Evolutionary conservation across 2,329 filamentous ascomycete species (phyloP).

Genomic region (Paecilomyces fulvus): DNA sequence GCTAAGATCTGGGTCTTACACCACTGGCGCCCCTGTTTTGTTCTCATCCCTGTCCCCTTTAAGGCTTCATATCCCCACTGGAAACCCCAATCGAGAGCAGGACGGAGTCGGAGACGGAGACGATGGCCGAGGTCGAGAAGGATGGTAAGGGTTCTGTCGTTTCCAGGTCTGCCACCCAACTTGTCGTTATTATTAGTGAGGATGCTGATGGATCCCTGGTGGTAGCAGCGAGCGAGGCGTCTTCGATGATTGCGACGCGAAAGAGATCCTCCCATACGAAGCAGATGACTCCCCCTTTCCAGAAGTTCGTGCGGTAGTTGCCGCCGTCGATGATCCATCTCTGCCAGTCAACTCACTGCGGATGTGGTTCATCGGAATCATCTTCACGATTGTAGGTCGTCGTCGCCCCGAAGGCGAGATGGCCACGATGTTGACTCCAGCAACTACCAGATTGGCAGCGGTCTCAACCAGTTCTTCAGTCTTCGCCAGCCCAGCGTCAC

Average conservation of each 20-base stretch:
- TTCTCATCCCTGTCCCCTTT: not conserved
- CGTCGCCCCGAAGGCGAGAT: not conserved
- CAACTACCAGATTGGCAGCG: conserved; percentile 22
- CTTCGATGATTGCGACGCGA: conserved; percentile 24
- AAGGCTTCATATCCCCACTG: not conserved
- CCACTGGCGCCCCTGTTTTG: not conserved
- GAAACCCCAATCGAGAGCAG: not conserved
- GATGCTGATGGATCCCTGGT: not conserved
- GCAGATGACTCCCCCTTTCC: conserved; percentile 31
- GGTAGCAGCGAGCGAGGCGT: conserved; percentile 12
- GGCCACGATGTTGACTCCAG: not conserved
- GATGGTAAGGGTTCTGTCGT: not conserved
- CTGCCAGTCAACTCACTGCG: conserved; percentile 26
- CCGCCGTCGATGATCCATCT: conserved; percentile 21
- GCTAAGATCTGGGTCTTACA: not conserved
- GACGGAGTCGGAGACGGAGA: not conserved
- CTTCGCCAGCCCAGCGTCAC: conserved; percentile 30
- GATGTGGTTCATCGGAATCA: conserved; percentile 31
- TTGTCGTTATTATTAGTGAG: not conserved
- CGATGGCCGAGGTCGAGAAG: not conserved
- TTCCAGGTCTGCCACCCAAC: not conserved
- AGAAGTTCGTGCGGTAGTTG: conserved; percentile 30
- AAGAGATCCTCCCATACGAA: conserved; percentile 25
- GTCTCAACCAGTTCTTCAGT: conserved; percentile 32
- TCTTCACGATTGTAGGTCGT: conserved; percentile 27